A percentile compares a stretch with the other conserved stretches of the same genome.
These are phyloP conservation scores for Arctium lappa DNA, from an alignment of 129 eudicot genomes.

Conservation along the genomic window DNA sequence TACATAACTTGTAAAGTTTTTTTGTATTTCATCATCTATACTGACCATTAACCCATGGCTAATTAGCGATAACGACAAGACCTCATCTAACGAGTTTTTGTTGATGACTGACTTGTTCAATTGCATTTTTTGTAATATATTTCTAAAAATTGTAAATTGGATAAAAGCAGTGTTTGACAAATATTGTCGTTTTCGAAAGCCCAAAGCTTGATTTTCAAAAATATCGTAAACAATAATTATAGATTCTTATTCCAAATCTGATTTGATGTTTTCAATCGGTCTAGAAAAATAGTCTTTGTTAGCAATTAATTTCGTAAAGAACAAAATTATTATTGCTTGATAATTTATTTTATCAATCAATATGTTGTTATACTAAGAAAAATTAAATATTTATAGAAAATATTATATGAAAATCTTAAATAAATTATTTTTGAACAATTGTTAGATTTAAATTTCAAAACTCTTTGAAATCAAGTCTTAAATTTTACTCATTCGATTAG, in stretches of 20 bases:
- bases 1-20: too few relatives aligned
- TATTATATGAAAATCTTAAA: not conserved
- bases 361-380: not conserved
- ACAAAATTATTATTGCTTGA: not conserved
- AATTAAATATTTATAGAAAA: not conserved
- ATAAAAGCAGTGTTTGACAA: not conserved
- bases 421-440: not conserved
- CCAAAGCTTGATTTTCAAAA: not conserved
- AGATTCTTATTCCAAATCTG: not conserved
- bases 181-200: not conserved
- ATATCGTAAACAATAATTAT: not conserved
- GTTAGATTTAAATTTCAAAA: too few relatives aligned
- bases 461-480: too few relatives aligned
- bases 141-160: not conserved
- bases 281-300: not conserved
- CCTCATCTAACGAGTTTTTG: not conserved
- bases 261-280: not conserved
- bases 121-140: not conserved
- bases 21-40: not conserved
- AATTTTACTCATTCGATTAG: too few relatives aligned
- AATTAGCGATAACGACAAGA: not conserved
- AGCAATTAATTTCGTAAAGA: not conserved
- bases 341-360: not conserved
- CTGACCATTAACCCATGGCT: not conserved
- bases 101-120: not conserved